Conservation (phyloP, 176 grass and related monocot genomes). For the Ensete glaucum region DNA sequence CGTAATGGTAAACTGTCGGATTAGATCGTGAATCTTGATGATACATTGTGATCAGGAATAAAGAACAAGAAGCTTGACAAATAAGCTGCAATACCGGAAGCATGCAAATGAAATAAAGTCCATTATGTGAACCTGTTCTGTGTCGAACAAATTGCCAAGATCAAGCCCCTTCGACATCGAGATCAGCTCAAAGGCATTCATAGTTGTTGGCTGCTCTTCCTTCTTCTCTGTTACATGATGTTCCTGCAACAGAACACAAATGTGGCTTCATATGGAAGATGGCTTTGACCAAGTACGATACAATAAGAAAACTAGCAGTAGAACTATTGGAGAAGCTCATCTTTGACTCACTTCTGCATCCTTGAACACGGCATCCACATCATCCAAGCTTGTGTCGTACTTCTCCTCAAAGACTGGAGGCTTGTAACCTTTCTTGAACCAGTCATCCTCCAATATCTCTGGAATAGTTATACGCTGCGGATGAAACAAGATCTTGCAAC, state of each 20-base stretch:
- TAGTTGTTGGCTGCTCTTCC: conserved; percentile 75
- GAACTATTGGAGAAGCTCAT: neutral
- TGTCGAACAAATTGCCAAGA: conserved; percentile 87
- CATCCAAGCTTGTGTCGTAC: conserved; percentile 67
- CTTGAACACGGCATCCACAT: conserved; percentile 88
- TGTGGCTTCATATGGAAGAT: conserved; percentile 19
- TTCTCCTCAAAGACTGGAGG: conserved; percentile 74
- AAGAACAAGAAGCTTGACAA: neutral
- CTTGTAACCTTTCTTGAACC: conserved; percentile 93
- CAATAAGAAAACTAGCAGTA: conserved; percentile 23
- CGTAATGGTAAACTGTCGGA: too few relatives aligned
- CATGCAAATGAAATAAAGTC: neutral
- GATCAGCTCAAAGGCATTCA: conserved; percentile 99
- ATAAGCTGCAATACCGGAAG: neutral
- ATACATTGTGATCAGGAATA: too few relatives aligned
- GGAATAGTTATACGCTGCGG: conserved; percentile 72
- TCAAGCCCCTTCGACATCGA: conserved; percentile 82
- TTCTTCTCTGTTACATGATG: conserved; percentile 76
- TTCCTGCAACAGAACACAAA: conserved; percentile 29
- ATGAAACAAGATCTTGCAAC: neutral
- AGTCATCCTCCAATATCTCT: conserved; percentile 86
- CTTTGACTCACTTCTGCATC: conserved; percentile 76
- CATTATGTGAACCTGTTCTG: conserved; percentile 52
- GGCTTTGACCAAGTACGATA: conserved; percentile 4
- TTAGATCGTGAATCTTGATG: too few relatives aligned